Evolutionary conservation across 2,329 filamentous ascomycete species (phyloP).

Genomic region (Cladosporium phlei): DNA sequence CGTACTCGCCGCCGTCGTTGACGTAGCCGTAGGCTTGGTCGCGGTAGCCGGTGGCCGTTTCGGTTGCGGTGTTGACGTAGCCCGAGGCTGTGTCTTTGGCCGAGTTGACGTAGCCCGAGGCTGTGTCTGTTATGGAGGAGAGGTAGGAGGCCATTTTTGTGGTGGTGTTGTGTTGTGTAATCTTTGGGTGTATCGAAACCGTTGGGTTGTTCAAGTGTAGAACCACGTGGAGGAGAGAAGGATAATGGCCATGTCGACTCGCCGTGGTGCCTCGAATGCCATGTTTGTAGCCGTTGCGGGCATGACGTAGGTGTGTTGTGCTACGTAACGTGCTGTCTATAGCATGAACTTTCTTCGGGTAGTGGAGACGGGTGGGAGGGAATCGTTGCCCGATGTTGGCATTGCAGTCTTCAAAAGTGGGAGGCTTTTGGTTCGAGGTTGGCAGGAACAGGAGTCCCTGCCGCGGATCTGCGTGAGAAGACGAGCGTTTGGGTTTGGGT

Average conservation of each 20-base stretch:
- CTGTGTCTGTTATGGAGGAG: conserved; percentile 10
- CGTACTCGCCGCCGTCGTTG: conserved; percentile 17
- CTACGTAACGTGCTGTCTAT: too few relatives aligned
- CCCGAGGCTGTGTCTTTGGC: conserved; percentile 13
- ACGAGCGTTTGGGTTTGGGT: too few relatives aligned
- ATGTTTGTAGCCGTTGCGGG: conserved; percentile 1
- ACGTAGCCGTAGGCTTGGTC: conserved; percentile 18
- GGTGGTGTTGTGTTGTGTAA: neutral
- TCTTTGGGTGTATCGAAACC: neutral
- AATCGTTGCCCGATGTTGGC: too few relatives aligned
- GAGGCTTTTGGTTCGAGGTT: too few relatives aligned
- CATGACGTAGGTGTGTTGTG: conserved; percentile 8
- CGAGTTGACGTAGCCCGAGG: conserved; percentile 10
- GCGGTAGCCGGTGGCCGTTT: conserved; percentile 11
- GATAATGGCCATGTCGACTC: too few relatives aligned
- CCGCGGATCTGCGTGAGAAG: too few relatives aligned
- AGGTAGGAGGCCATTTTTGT: conserved; percentile 4
- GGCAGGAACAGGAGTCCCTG: too few relatives aligned
- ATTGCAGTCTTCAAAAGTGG: too few relatives aligned
- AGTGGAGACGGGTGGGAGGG: too few relatives aligned
- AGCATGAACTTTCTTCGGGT: too few relatives aligned
- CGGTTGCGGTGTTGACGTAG: conserved; percentile 5
- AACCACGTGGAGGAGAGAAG: neutral
- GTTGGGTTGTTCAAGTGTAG: neutral
- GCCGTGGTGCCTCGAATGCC: neutral